Evolutionary conservation across 2,329 filamentous ascomycete genomes (phyloP), one percentile per base, ranked within the genome.

Genomic region (Diaporthe sp.): DNA sequence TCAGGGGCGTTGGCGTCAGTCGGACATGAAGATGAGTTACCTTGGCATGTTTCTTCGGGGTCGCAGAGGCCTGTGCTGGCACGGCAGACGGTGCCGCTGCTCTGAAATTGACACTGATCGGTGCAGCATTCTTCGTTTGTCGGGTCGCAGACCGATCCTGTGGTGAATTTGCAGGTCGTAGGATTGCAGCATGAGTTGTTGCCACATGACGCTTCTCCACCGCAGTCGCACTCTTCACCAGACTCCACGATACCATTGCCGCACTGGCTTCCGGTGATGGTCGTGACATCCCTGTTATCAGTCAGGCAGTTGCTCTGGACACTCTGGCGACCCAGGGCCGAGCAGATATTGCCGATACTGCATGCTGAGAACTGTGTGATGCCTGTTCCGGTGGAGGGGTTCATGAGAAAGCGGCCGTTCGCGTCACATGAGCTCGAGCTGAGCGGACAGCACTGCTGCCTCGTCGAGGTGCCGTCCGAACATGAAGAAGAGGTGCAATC

Each of bases 231-330:
- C 71, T 99, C 94, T 84, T 99, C 97, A 77, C 95, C 97, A 25
- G 90, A 87, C 84, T 98, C 97, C 68, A 99, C 97, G 77, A 99
- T 98, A 71, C 97, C 97, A 83, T 99, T 99, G 74, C 97, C 97
- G 83, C 97, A 99, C 81, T 96, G 92, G 78, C 93, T 93, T 72
- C 93, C 94, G 0, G 92, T 93, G 78, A 97, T 94, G 38, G 94
- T 97, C 42, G 90, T 89, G 61, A 99, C 92, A 77, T 94, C 92
- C 78, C 90, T 92, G 86, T 99, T 99, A 82, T 94, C 92, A n/a
- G 91, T 92, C 57, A 99, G 86, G 82, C 97, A 99, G 35, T 81
- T 84, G 0, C 91, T 92, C 76, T 94, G 93, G 82, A 97, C 93
- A 76, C 92, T 94, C 80, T 93, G 93, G 74, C 93, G 90, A 70